phyloP scores from a whole-genome alignment of 2,329 filamentous ascomycete genomes.

The Huntiella abstrusa region DNA sequence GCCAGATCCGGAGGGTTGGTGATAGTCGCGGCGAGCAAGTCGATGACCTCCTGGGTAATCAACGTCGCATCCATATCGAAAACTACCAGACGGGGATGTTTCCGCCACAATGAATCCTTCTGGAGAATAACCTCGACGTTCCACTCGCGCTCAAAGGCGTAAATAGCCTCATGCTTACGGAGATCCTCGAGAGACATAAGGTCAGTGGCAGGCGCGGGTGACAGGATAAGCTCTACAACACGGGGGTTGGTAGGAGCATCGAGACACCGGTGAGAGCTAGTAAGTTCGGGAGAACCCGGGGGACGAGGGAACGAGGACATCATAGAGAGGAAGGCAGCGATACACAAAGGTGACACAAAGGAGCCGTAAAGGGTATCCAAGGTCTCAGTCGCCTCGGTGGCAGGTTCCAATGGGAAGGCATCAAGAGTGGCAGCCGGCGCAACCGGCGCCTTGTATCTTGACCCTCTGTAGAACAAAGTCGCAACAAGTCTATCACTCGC shows the following conservation, averaged over 20 bases:
- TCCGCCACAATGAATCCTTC: slow-evolving; percentile 50
- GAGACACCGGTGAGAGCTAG: slow-evolving; percentile 45
- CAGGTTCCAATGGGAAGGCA: slow-evolving; percentile 40
- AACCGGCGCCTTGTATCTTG: slow-evolving; percentile 16
- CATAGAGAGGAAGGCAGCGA: slow-evolving; percentile 46
- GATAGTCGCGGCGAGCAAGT: slow-evolving; percentile 73
- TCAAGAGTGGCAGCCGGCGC: slow-evolving; percentile 39
- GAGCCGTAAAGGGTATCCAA: slow-evolving; percentile 48
- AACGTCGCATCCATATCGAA: slow-evolving; percentile 99
- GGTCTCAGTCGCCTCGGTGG: slow-evolving; percentile 34
- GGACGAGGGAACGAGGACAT: slow-evolving; percentile 43
- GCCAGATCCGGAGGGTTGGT: slow-evolving; percentile 51
- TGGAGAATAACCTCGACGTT: slow-evolving; percentile 72
- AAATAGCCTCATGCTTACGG: slow-evolving; percentile 63
- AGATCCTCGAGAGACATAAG: slow-evolving; percentile 51
- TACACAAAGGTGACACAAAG: slow-evolving; percentile 45
- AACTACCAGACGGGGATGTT: slow-evolving; percentile 70
- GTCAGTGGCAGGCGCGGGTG: slow-evolving; percentile 38
- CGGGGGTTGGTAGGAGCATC: slow-evolving; percentile 39
- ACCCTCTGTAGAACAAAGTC: slow-evolving; percentile 42
- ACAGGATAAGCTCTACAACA: slow-evolving; percentile 48
- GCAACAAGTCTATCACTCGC: slow-evolving; percentile 35
- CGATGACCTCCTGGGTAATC: slow-evolving; percentile 94
- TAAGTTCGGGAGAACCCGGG: slow-evolving; percentile 30
- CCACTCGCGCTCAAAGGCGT: slow-evolving; percentile 74